Percentiles rank a stretch among this genome's conserved stretches.
Evolutionary conservation across 176 grass and related monocot species (phyloP).

Genomic region (Cymbopogon citratus): DNA sequence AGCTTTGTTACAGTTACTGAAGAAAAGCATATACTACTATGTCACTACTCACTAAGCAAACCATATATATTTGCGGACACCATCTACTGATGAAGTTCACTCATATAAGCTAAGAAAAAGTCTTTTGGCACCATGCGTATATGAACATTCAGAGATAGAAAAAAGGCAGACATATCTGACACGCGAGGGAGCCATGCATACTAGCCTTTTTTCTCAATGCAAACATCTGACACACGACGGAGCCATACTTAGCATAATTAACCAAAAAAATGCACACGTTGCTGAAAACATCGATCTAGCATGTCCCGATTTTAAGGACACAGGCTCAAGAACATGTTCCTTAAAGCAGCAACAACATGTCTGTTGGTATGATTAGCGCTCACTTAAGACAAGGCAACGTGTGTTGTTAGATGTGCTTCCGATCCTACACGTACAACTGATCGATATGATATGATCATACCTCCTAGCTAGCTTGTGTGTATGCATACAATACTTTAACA

Average conservation of each 20-base stretch:
- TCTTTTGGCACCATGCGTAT: not conserved
- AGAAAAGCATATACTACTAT: not conserved
- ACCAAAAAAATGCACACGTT: not conserved
- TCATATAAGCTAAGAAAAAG: not conserved
- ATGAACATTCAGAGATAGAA: not conserved
- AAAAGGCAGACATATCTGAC: not conserved
- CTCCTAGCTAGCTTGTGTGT: not conserved
- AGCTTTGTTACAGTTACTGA: too few relatives aligned
- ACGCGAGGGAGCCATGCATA: conserved; percentile 21
- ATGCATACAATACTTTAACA: conserved; percentile 29
- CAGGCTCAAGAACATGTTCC: conserved; percentile 42
- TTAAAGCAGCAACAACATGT: conserved; percentile 50
- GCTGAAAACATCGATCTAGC: not conserved
- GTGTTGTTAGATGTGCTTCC: not conserved
- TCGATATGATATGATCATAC: not conserved
- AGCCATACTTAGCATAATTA: not conserved
- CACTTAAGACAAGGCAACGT: not conserved
- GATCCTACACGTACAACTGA: not conserved
- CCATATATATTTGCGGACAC: not conserved
- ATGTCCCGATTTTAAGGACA: conserved; percentile 36
- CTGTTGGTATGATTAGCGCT: conserved; percentile 14
- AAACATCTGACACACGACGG: conserved; percentile 38
- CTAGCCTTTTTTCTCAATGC: too few relatives aligned
- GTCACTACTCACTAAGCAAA: not conserved
- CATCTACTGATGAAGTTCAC: not conserved